Base-by-base conservation (phyloP, 2,329 filamentous ascomycete genomes). In the Penicillium hordei region DNA sequence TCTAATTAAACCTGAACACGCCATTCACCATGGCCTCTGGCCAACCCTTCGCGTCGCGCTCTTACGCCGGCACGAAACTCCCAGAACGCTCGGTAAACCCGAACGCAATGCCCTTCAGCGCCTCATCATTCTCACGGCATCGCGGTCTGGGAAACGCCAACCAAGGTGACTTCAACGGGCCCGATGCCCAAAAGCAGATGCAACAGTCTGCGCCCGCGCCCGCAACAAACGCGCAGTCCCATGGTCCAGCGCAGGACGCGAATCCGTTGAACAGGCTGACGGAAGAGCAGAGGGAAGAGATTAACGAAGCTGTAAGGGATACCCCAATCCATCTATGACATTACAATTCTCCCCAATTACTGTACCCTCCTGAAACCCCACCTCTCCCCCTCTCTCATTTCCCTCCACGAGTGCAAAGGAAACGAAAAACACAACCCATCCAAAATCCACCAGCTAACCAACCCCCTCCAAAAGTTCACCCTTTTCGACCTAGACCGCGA, bases 401-500 rank as follows among this genome's bases (percentile, higher is more conserved):
- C 44, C 29, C 43, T 31, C 27, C 15, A 38, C 21, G 10, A 15
- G 9, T 5, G 7, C n/a, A 39, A 13, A 21, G 4, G 3, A 13
- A 7, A 33, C 7, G 31, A 31, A 46, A 21, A n/a, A 12, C 42
- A 3, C 42, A 29, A 46, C 3, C 12, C 25, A 12, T 5, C 12
- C 12, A 48, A 42, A 13, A 57, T 19, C 19, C 13, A 10, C n/a
- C n/a, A 46, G 13, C 34, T 44, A 49, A 56, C 19, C n/a, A 42
- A 48, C 17, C 31, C n/a, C 2, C 9, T 2, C 21, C 6, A 5
- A 51, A 42, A 96, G 89, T 97, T 97, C 77, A 88, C 88, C 61
- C 87, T 97, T 64, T 97, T 99, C 82, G 94, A 97, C 75, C 89
- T 96, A 70, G 93, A 97, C 82, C 93, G 95, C 75, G 93, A 97